phyloP scores from a whole-genome alignment of 2,329 filamentous ascomycete species.

The Emydomyces testavorans region DNA sequence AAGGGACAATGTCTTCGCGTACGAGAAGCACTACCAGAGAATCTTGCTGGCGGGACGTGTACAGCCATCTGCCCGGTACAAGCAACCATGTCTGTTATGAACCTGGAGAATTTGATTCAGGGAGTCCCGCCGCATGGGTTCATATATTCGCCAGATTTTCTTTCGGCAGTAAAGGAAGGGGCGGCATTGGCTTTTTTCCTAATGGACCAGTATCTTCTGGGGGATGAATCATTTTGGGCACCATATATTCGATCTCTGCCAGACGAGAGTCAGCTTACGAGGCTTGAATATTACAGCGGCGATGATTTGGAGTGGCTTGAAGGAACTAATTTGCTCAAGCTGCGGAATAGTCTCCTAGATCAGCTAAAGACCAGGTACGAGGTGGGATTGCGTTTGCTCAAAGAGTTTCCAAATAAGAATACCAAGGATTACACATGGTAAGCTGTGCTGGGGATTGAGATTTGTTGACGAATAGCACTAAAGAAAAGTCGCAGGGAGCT shows the following conservation, averaged over 20 bases:
- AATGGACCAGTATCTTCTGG: slow-evolving; percentile 53
- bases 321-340: slow-evolving; percentile 27
- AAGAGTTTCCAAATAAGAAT: slow-evolving; percentile 17
- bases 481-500: slow-evolving; percentile 27
- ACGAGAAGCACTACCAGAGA: background rate
- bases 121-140: slow-evolving; percentile 22
- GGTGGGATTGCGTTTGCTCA: slow-evolving; percentile 23
- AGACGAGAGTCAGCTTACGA: slow-evolving; percentile 48
- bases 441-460: slow-evolving; percentile 11
- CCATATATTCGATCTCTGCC: slow-evolving; percentile 57
- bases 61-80: slow-evolving; percentile 16
- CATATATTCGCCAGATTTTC: slow-evolving; percentile 41
- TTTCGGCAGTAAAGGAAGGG: slow-evolving; percentile 43
- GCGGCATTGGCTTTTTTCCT: slow-evolving; percentile 58
- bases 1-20: slow-evolving; percentile 13
- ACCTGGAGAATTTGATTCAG: slow-evolving; percentile 8
- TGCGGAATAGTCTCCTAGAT: slow-evolving; percentile 25
- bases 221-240: slow-evolving; percentile 51
- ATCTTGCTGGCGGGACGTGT: slow-evolving; percentile 1
- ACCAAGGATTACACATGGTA: slow-evolving; percentile 30
- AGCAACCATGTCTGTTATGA: slow-evolving; percentile 17
- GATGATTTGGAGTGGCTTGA: slow-evolving; percentile 45
- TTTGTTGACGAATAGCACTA: background rate
- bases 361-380: slow-evolving; percentile 32
- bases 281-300: slow-evolving; percentile 53